phyloP scores from a whole-genome alignment of 2,329 filamentous ascomycete genomes.

The Cyclaneusma minus region DNA sequence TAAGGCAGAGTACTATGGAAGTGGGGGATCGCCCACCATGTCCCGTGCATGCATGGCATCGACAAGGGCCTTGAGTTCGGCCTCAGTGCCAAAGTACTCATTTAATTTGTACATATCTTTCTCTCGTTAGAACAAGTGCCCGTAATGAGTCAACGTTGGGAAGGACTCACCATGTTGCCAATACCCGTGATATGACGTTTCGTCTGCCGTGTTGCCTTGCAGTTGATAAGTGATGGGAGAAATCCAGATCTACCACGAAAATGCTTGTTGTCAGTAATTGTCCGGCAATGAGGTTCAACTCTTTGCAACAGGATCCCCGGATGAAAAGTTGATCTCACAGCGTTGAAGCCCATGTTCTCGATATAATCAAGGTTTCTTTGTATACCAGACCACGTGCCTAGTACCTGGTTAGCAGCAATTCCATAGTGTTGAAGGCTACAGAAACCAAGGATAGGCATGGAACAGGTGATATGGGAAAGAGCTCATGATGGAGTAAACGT shows the following conservation, averaged over 20 bases:
- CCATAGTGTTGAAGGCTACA: background rate
- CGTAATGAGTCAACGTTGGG: too few relatives aligned
- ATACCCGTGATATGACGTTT: slow-evolving; percentile 27
- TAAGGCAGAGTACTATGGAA: slow-evolving; percentile 12
- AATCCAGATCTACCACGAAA: slow-evolving; percentile 23
- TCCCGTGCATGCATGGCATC: slow-evolving; percentile 26
- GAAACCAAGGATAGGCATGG: too few relatives aligned
- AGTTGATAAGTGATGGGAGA: slow-evolving; percentile 25
- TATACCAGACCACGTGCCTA: slow-evolving; percentile 26
- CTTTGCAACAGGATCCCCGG: too few relatives aligned
- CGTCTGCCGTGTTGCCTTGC: slow-evolving; percentile 19
- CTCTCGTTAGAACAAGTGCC: slow-evolving; percentile 32
- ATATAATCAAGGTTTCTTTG: slow-evolving; percentile 26
- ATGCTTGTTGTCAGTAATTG: slow-evolving; percentile 3
- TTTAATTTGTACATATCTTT: slow-evolving; percentile 31
- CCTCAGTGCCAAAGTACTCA: slow-evolving; percentile 28
- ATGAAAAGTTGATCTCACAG: slow-evolving; percentile 8
- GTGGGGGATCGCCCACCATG: too few relatives aligned
- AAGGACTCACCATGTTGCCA: slow-evolving; percentile 24
- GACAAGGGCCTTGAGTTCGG: slow-evolving; percentile 29
- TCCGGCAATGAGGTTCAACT: background rate
- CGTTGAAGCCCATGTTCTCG: slow-evolving; percentile 25
- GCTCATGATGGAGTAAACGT: too few relatives aligned
- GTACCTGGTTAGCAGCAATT: slow-evolving; percentile 14
- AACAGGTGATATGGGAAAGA: too few relatives aligned